Percentiles rank a stretch among this genome's conserved stretches.
Evolutionary conservation across 352 stramenopile species (phyloP).

Genomic region (Phytophthora lateralis): DNA sequence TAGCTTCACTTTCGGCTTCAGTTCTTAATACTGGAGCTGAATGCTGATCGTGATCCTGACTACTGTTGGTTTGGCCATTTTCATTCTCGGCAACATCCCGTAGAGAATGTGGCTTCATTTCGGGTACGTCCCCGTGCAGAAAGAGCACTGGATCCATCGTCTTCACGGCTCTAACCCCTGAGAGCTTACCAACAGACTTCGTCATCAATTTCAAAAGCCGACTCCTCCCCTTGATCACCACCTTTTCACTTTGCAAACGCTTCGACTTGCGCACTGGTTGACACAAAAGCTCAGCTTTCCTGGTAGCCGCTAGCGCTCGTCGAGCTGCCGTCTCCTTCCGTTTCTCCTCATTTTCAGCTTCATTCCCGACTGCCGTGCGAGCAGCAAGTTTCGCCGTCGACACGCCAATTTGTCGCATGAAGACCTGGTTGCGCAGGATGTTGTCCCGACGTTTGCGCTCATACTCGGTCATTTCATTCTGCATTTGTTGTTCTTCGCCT

Average conservation of each 20-base stretch:
- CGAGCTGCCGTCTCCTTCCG: neutral
- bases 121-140: no score
- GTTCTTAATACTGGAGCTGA: no score
- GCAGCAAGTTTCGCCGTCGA: slow-evolving; percentile 63
- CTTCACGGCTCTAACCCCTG: no score
- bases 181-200: no score
- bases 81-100: no score
- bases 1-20: no score
- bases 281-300: neutral
- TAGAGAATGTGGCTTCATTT: no score
- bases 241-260: neutral
- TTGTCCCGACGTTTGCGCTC: slow-evolving; percentile 72
- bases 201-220: neutral
- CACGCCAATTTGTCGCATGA: slow-evolving; percentile 71
- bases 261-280: neutral
- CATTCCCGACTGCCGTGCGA: slow-evolving; percentile 40
- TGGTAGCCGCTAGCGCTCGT: neutral
- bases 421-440: slow-evolving; percentile 76
- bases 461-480: slow-evolving; percentile 51
- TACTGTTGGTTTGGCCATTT: no score
- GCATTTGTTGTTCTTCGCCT: neutral
- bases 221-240: neutral
- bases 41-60: no score
- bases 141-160: no score
- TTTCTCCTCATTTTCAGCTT: slow-evolving; percentile 15